A percentile compares a stretch with the other conserved stretches of the same genome.
phyloP scores from a whole-genome alignment of 2,329 filamentous ascomycete species.

The Hypoxylon sp. region DNA sequence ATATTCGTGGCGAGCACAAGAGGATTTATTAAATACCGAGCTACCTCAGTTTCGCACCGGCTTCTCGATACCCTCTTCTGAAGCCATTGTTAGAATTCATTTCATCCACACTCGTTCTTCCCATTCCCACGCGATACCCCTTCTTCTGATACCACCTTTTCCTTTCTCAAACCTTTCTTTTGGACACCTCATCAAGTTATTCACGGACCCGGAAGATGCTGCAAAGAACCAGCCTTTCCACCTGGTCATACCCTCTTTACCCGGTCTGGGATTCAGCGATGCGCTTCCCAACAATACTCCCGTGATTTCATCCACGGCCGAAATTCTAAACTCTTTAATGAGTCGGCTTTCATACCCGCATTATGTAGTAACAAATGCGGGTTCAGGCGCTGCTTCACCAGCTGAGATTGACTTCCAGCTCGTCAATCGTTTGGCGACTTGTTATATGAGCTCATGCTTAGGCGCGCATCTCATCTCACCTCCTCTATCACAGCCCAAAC shows the following conservation, averaged over 20 bases:
- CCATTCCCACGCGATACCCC: slow-evolving; percentile 66
- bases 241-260: slow-evolving; percentile 73
- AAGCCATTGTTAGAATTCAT: slow-evolving; percentile 66
- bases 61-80: slow-evolving; percentile 57
- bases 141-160: slow-evolving; percentile 74
- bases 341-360: slow-evolving; percentile 66
- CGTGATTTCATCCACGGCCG: slow-evolving; percentile 65
- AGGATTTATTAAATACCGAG: slow-evolving; percentile 66
- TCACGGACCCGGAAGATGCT: slow-evolving; percentile 65
- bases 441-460: slow-evolving; percentile 63
- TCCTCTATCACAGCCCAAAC: slow-evolving; percentile 61
- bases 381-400: slow-evolving; percentile 59
- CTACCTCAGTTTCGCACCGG: slow-evolving; percentile 74
- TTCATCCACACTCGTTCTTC: slow-evolving; percentile 72
- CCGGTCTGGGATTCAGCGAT: slow-evolving; percentile 76
- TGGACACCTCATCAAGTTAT: slow-evolving; percentile 63
- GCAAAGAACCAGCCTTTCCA: slow-evolving; percentile 67
- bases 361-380: slow-evolving; percentile 69
- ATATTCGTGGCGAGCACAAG: slow-evolving; percentile 73
- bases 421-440: slow-evolving; percentile 60
- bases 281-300: slow-evolving; percentile 63
- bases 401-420: slow-evolving; percentile 66
- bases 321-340: slow-evolving; percentile 71
- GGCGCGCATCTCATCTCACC: slow-evolving; percentile 72
- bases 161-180: slow-evolving; percentile 73